Evolutionary conservation across 768 basidiomycete species (phyloP), one percentile per base, ranked within the genome.

Genomic region (Hysterangium stoloniferum): DNA sequence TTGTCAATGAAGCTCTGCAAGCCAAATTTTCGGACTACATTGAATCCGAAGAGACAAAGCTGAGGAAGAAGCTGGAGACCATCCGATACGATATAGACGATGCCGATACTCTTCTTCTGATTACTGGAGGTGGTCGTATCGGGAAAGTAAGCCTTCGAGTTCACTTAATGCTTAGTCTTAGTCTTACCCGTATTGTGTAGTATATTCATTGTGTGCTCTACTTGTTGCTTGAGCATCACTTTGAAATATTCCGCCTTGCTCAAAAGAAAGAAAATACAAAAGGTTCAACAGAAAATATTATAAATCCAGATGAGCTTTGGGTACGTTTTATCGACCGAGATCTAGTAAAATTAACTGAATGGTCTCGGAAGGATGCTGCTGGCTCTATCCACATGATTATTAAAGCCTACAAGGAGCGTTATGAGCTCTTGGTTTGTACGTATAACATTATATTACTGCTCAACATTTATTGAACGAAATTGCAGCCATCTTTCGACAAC

Each of bases 1-100:
- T n/a, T 19, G 11, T 33, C 9, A 40, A 51, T 42, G 27, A 51
- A 12, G 15, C 2, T 17, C 29, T 32, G 15, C 35, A 37, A 17
- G 34, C 33, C 5, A 40, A 24, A n/a, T 31, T 45, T 17, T 1
- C 2, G 22, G 22, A 49, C 2, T 57, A 62, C 48, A 19, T 59
- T 1, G 54, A 62, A 5, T 27, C 38, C 19, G 64, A 64, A 25
- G 65, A 67, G 37, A 35, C 45, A 13, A 57, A 64, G 2, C 45
- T 67, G 6, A 34, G 40, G 12, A 35, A 49, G 8, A 64, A 60
- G 22, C 33, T 67, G 41, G 54, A 57, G 27, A 55, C 53, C 12
- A 54, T 65, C 9, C 53, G 54, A 13, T 66, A 61, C 33, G 40
- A 56, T 29, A 63, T 67, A n/a, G 64, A 67, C 36, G 62, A 57